Base-by-base conservation (phyloP, 1,139 yeast species). In the Wickerhamiella pararugosa region DNA sequence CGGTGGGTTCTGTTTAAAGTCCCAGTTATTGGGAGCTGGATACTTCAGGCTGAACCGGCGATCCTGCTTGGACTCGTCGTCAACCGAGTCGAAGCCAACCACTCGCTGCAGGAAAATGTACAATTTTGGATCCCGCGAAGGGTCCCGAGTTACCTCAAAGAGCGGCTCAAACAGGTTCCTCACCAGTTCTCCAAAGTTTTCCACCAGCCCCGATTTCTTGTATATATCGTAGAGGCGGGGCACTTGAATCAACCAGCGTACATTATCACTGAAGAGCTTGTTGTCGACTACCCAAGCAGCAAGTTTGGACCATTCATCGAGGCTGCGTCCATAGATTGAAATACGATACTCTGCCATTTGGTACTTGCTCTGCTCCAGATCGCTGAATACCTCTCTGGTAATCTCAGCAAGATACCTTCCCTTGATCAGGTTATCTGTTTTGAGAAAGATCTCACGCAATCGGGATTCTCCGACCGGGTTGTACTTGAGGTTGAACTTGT, bases 401-500 rank as follows among this genome's bases (percentile, higher is more conserved):
- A 92, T 69, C 58, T 90, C 97, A 1, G 98, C 97, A 47, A 92
- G 68, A 59, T 87, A 92, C 40, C 74, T 67, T 25, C 99, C 99
- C 41, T 79, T 62, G 52, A 92, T 81, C 59, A 76, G 86, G 60
- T 92, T 92, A 58, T 92, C 97, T 0, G 98, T 90, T 62, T 90
- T 92, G 54, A 92, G 69, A 59, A 92, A 92, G 44, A 92, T 90
- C 58, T 90, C 97, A 62, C 98, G 75, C 58, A 92, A 67, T 61
- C 98, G 78, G 21, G 97, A 87, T 64, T 90, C 98, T 25, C 99
- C 99, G 54, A 92, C 81, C 21, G 99, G 99, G 56, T 92, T 92
- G 65, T 92, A 92, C 62, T 92, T 92, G 64, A 92, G 70, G 60
- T 92, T 92, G 70, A 92, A 92, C 63, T 92, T 92, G 63, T 92